Percentiles rank a stretch among this genome's conserved stretches.
Conservation (phyloP, 2,329 filamentous ascomycete genomes). For the Sclerotinia sclerotiorum region DNA sequence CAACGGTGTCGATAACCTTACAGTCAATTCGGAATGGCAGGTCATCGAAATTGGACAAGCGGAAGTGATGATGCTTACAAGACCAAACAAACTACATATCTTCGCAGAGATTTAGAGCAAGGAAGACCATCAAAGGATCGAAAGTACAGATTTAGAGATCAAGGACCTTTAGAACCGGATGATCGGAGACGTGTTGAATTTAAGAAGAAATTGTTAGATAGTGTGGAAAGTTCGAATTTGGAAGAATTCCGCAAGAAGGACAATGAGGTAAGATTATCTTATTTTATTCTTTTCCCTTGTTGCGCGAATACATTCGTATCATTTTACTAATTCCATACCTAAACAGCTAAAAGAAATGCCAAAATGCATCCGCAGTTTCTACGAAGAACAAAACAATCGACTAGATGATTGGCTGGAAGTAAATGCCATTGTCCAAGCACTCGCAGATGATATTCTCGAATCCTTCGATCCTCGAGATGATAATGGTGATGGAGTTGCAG, state of each 20-base stretch:
- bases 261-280: slow-evolving; percentile 25
- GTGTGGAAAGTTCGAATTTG: slow-evolving; percentile 27
- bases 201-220: slow-evolving; percentile 30
- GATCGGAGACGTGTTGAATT: slow-evolving; percentile 33
- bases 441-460: slow-evolving; percentile 60
- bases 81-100: slow-evolving; percentile 10
- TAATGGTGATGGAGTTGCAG: slow-evolving; percentile 56
- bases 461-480: slow-evolving; percentile 56
- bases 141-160: slow-evolving; percentile 32
- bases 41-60: slow-evolving; percentile 1
- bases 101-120: slow-evolving; percentile 20
- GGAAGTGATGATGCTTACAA: not conserved
- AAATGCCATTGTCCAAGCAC: slow-evolving; percentile 54
- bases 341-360: slow-evolving; percentile 51
- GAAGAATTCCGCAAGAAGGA: slow-evolving; percentile 31
- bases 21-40: slow-evolving; percentile 7
- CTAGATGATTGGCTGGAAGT: slow-evolving; percentile 60
- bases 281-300: not conserved
- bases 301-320: too few relatives aligned
- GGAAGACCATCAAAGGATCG: slow-evolving; percentile 28
- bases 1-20: not conserved
- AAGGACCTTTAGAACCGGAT: slow-evolving; percentile 29
- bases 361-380: slow-evolving; percentile 54
- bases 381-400: slow-evolving; percentile 53
- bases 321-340: not conserved